phyloP scores from a whole-genome alignment of 225 moss, liverwort and hornwort species.

The Pseudisothecium myosuroides region DNA sequence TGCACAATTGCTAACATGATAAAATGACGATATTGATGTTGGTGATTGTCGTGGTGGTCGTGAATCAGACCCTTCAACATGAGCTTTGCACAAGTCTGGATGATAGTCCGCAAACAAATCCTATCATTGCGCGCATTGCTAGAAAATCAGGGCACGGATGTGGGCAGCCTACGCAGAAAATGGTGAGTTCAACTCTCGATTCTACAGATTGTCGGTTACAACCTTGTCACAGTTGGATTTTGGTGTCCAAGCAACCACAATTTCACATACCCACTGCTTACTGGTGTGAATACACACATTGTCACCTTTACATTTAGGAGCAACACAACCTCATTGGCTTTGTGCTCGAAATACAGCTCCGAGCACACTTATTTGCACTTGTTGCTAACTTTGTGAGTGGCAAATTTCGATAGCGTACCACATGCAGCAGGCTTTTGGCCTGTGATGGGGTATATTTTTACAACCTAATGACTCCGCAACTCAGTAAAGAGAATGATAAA shows the following conservation, averaged over 20 bases:
- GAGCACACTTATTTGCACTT: not conserved
- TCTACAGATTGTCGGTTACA: not conserved
- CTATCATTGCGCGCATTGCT: constrained; percentile 65
- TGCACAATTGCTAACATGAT: not conserved
- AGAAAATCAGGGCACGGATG: constrained; percentile 84
- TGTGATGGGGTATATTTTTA: not conserved
- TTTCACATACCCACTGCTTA: not conserved
- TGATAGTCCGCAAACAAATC: constrained; percentile 40
- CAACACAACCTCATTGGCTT: not conserved
- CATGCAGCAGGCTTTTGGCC: not conserved
- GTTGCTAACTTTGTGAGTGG: not conserved
- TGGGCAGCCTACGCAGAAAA: constrained; percentile 73
- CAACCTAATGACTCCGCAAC: not conserved
- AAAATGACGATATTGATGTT: not conserved
- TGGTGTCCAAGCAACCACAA: not conserved
- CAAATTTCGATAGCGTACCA: too few relatives aligned
- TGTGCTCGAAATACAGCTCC: not conserved
- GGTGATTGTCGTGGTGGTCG: not conserved
- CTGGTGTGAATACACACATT: not conserved
- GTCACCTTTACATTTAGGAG: not conserved
- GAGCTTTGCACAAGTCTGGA: constrained; percentile 32
- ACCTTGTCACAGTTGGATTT: not conserved
- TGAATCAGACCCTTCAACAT: constrained; percentile 31
- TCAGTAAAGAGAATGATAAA: not conserved
- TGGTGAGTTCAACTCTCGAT: constrained; percentile 19